These are phyloP conservation scores for Salvia splendens DNA, from an alignment of 257 asterid species.

Conservation along the genomic window DNA sequence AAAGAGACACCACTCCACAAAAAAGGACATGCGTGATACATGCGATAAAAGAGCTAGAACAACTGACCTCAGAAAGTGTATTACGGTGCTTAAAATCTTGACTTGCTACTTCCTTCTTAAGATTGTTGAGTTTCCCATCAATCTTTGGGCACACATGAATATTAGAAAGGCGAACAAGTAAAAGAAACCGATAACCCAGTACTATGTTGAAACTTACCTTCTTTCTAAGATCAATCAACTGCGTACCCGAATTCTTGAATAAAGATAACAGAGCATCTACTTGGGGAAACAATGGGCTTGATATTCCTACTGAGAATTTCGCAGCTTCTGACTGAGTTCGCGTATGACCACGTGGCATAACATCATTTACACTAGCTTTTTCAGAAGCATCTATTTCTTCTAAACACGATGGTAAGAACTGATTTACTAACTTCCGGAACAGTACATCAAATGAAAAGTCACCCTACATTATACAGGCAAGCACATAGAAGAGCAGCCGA, in stretches of 20 bases:
- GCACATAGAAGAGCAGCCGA: constrained; percentile 5
- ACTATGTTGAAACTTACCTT: constrained; percentile 47
- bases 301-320: constrained; percentile 45
- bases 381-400: constrained; percentile 64
- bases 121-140: constrained; percentile 81
- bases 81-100: constrained; percentile 92
- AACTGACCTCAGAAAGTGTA: constrained; percentile 86
- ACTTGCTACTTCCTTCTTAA: constrained; percentile 79
- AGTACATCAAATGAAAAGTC: constrained; percentile 87
- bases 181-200: constrained; percentile 3
- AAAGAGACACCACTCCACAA: background rate
- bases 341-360: constrained; percentile 62
- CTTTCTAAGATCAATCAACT: constrained; percentile 80
- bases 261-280: constrained; percentile 81
- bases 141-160: constrained; percentile 48
- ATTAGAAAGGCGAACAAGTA: constrained; percentile 37
- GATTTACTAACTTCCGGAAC: constrained; percentile 81
- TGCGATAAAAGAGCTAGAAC: constrained; percentile 8
- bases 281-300: constrained; percentile 88
- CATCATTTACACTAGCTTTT: constrained; percentile 59
- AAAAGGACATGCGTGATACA: background rate
- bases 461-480: constrained; percentile 59
- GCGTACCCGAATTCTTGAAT: constrained; percentile 76
- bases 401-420: constrained; percentile 80
- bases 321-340: constrained; percentile 68